A percentile compares a stretch with the other conserved stretches of the same genome.
Conservation (phyloP, 352 stramenopile genomes). For the Phytophthora nicotianae region DNA sequence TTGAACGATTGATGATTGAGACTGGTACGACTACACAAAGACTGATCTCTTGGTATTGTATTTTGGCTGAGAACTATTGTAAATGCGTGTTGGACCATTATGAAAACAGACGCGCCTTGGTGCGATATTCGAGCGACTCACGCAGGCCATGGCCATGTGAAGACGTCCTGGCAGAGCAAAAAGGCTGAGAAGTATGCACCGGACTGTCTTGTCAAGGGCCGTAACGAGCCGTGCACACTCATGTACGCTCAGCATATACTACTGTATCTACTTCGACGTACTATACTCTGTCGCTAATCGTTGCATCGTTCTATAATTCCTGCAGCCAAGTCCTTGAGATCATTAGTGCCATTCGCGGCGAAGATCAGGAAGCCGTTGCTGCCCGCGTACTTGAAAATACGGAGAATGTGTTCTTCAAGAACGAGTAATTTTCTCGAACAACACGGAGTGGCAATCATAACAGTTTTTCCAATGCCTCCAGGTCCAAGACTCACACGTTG, state of each 20-base stretch:
- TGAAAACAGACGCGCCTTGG: slow-evolving; percentile 91
- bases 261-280: not conserved
- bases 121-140: slow-evolving; percentile 96
- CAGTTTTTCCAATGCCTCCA: too few relatives aligned
- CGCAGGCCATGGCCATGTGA: slow-evolving; percentile 87
- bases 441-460: not conserved
- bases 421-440: too few relatives aligned
- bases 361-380: slow-evolving; percentile 54
- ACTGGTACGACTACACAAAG: slow-evolving; percentile 63
- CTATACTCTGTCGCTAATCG: not conserved
- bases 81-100: not conserved
- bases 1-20: slow-evolving; percentile 94
- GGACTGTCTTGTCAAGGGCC: slow-evolving; percentile 91
- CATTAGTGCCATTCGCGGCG: slow-evolving; percentile 64
- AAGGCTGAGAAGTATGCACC: slow-evolving; percentile 94
- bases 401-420: slow-evolving; percentile 67
- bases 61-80: not conserved
- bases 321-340: slow-evolving; percentile 86
- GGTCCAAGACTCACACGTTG: too few relatives aligned
- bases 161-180: slow-evolving; percentile 89
- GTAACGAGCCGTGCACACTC: slow-evolving; percentile 96
- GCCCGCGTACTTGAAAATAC: slow-evolving; percentile 64
- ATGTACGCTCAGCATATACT: slow-evolving; percentile 78
- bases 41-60: not conserved
- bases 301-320: slow-evolving; percentile 5